Evolutionary conservation across 73 alveolate genomes (phyloP), one percentile per base, ranked within the genome.

Genomic region (Paraurostyla sp.): DNA sequence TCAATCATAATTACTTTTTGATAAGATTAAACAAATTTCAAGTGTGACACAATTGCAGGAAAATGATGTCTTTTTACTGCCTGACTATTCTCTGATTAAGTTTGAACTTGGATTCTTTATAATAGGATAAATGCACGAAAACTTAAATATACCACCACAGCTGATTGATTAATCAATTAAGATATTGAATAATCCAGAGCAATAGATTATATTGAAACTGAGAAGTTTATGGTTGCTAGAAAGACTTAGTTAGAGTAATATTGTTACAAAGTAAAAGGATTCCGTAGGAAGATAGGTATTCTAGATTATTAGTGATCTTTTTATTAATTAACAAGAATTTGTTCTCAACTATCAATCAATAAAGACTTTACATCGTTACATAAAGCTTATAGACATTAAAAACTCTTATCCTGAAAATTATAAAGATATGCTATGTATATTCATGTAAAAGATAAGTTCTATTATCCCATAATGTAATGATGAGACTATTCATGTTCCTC

Each of bases 401-500:
- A 23, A 18, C 7, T 32, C 69, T n/a, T 75, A 75, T 49, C 87
- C 87, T 7, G 69, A 46, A 7, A 46, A 32, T 22, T 75, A 75
- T 32, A 16, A 75, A 29, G 75, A 75, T 20, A 48, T 75, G 73
- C 57, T 75, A 22, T 6, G 57, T n/a, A 32, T 75, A 25, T 75
- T 46, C 48, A 75, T 75, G 87, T n/a, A 49, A 18, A 75, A 75
- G 27, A 23, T 22, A 6, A 16, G 56, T 29, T 11, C 25, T 6
- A 75, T 32, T 29, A 75, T 75, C 25, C 75, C 75, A 23, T 51
- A 36, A 23, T 75, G 87, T 33, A 75, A 38, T 16, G 87, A 75
- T 36, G 87, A 75, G 32, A 75, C 87, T 4, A 48, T 75, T 9
- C 69, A 75, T 29, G 51, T 29, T 49, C 87, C 87, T 7, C 46